Evolutionary conservation across 345 rosid species (phyloP).

Genomic region (Erysimum cheiranthoides): DNA sequence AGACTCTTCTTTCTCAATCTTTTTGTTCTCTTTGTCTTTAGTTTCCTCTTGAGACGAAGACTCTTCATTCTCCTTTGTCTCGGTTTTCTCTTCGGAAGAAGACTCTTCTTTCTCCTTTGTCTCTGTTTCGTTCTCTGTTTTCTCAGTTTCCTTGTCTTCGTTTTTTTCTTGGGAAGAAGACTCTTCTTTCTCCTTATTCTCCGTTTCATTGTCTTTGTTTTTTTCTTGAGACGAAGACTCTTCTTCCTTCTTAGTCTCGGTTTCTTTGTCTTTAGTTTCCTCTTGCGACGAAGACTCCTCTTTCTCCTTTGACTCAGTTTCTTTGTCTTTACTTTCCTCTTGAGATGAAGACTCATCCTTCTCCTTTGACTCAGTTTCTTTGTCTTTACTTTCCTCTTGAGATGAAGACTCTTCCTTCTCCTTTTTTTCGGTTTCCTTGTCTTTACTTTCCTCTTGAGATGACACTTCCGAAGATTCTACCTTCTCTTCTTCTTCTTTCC

Average conservation of each 20-base stretch:
- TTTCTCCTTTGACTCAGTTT: background rate
- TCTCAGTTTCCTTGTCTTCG: background rate
- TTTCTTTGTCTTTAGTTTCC: background rate
- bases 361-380: background rate
- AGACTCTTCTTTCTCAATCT: conserved; percentile 16
- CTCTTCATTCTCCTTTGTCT: conserved; percentile 21
- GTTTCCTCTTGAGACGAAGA: conserved; percentile 4
- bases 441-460: conserved; percentile 20
- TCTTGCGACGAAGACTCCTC: background rate
- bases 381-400: conserved; percentile 2
- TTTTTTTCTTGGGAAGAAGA: background rate
- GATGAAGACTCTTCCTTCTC: conserved; percentile 43
- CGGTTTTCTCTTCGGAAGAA: background rate
- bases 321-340: background rate
- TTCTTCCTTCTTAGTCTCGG: background rate
- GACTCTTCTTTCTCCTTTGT: conserved; percentile 12
- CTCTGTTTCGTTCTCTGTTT: background rate
- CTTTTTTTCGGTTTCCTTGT: conserved; percentile 22
- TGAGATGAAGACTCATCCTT: background rate
- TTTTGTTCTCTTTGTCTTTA: background rate
- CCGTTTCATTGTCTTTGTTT: background rate
- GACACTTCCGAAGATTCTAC: conserved; percentile 28
- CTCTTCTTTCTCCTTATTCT: conserved; percentile 31
- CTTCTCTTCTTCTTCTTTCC: conserved; percentile 16
- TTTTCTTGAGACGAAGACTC: background rate